Evolutionary conservation across 1,284 basidiomycete genomes (phyloP), one percentile per base, ranked within the genome.

Genomic region (Phenoliferia sp.): DNA sequence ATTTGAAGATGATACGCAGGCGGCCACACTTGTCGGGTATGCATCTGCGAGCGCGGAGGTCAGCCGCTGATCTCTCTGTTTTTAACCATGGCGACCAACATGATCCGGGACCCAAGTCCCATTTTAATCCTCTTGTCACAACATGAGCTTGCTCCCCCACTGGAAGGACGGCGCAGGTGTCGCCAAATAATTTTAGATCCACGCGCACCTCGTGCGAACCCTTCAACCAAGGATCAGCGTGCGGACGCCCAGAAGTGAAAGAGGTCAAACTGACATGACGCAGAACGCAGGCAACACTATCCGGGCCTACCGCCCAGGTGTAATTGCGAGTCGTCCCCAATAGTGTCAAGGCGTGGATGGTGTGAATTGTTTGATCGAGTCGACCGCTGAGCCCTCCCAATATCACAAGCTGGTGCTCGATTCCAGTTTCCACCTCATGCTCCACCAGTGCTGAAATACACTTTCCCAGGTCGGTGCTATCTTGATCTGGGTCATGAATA

Each of bases 401-500:
- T 59, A 99, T 81, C 60, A 98, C 81, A 17, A 94, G 83, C 35
- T 87, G 85, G 72, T 87, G 86, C 82, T 86, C 81, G 75, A 44
- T 59, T 39, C 58, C 44, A 12, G 19, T 28, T 1, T 33, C 33
- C 1, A 35, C 16, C 71, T 86, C 86, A 62, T 84, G 68, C 31
- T 75, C 72, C 28, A 82, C 81, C 0, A 98, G 77, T 17, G 87
- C 83, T 15, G 78, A 73, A 2, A 98, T 81, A 75, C 92, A 94
- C 80, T 99, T 99, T 86, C 92, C 92, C 62, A 99, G 84, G 78
- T 99, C 96, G 0, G 96, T 99, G 2, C 92, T 86, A 77, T 94
- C 81, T 76, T 94, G 88, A 75, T 90, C 86, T 0, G 80, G 72
- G 72, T 94, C 90, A 57, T 85, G 80, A 2, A 87, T 78, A 50